Evolutionary conservation across 169 alveolate genomes (phyloP).

Genomic region (Cryptosporidium parvum): DNA sequence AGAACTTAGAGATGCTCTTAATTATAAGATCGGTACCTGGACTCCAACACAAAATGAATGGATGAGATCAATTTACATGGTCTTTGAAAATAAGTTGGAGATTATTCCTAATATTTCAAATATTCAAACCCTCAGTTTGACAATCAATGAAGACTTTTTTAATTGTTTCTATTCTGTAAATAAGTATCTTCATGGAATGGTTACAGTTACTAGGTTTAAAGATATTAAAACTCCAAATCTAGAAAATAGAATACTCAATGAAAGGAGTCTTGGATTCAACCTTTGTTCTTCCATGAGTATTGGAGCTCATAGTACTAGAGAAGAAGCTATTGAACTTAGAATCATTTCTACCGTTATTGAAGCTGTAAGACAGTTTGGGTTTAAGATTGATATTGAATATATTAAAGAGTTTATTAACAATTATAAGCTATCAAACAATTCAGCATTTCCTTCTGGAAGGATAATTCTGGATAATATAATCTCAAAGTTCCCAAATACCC

Average conservation of each 20-base stretch:
- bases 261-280: constrained; percentile 28
- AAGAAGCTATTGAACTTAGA: constrained; percentile 60
- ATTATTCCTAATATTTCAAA: constrained; percentile 59
- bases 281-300: constrained; percentile 49
- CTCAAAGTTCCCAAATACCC: constrained; percentile 27
- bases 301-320: constrained; percentile 73
- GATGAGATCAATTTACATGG: constrained; percentile 74
- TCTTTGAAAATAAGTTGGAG: constrained; percentile 17
- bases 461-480: constrained; percentile 5
- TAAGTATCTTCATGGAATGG: constrained; percentile 52
- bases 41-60: constrained; percentile 66
- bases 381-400: constrained; percentile 2
- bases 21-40: constrained; percentile 68
- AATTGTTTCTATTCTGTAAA: constrained; percentile 33
- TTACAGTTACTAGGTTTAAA: background rate
- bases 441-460: constrained; percentile 34
- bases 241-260: background rate
- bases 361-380: constrained; percentile 62
- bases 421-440: background rate
- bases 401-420: constrained; percentile 26
- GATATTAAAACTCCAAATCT: background rate
- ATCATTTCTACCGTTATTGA: constrained; percentile 55
- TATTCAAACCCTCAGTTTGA: constrained; percentile 24
- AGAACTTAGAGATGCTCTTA: constrained; percentile 20
- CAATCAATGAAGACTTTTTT: constrained; percentile 42